Evolutionary conservation across 164 flowering plant genomes (phyloP), one percentile per base, ranked within the genome.

Genomic region (Vitis riparia): DNA sequence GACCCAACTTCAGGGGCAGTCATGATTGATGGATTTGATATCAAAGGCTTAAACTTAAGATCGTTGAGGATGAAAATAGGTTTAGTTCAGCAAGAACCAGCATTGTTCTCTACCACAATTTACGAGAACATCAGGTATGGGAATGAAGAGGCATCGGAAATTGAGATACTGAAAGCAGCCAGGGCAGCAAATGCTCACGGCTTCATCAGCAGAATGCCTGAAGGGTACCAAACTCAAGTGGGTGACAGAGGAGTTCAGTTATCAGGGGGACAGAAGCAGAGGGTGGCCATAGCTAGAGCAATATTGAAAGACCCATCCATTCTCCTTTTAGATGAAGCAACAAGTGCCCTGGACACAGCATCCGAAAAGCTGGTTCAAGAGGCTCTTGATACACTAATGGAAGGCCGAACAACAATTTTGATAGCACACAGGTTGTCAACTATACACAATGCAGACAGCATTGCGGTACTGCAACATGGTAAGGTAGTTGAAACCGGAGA

Each of bases 81-180:
- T 4, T 56, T 89, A 23, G 98, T 92, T 58, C 94, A 88, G 73
- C 91, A 92, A 71, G 96, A 91, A 63, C 94, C 96, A 37, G 88
- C 85, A n/a, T 66, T 92, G 65, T 92, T 92, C 68, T 83, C 98
- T 9, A 86, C 93, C 2, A 78, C 94, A n/a, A 81, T 92, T 9
- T 87, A 87, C 23, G 91, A 92, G 50, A 92, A 90, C 81, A 90
- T 92, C 66, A 77, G 65, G 63, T 92, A 91, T 62, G 96, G 94
- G 15, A 87, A 85, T 13, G 83, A 79, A 12, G 73, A 76, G 3
- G 98, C 92, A 32, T 78, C 98, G 9, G 91, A 88, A 57, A 80
- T 85, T 9, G 96, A 91, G 75, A 72, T 91, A 55, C 71, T 87
- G 77, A 77, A 79, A 57, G 98, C 94, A 17, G 90, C 97, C 23